These are phyloP conservation scores for Edaphochlamys debaryana DNA, from an alignment of 139 green algal species.

Conservation along the genomic window DNA sequence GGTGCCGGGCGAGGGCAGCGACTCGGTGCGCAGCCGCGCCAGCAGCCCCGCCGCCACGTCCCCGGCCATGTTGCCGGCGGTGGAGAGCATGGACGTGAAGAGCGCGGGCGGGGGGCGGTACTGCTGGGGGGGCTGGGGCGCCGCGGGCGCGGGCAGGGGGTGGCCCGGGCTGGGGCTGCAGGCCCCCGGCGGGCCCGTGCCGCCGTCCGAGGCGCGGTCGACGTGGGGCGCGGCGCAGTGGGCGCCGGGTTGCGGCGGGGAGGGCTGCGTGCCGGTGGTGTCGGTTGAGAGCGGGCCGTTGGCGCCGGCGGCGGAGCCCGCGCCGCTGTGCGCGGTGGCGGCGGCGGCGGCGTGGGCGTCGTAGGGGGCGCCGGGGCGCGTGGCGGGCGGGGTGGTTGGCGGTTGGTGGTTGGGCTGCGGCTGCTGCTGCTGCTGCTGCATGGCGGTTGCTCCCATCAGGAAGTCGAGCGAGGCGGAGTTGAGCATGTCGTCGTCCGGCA, in stretches of 20 bases:
- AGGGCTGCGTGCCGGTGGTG: not conserved
- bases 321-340: not conserved
- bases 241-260: not conserved
- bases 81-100: not conserved
- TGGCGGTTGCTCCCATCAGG: not conserved
- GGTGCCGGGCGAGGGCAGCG: constrained; percentile 15
- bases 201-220: not conserved
- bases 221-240: too few species aligned
- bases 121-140: not conserved
- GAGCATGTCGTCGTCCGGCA: constrained; percentile 17
- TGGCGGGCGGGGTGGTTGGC: not conserved
- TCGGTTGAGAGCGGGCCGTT: too few species aligned
- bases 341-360: too few species aligned
- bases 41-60: not conserved
- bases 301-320: not conserved
- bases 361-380: too few species aligned
- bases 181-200: too few species aligned
- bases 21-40: constrained; percentile 27
- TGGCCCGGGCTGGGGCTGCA: not conserved
- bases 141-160: not conserved
- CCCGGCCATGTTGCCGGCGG: not conserved
- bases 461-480: constrained; percentile 20
- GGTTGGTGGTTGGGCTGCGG: not conserved
- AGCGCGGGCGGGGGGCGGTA: not conserved
- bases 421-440: not conserved